Conservation (phyloP, 2,329 filamentous ascomycete genomes). For the Colletotrichum sp. region DNA sequence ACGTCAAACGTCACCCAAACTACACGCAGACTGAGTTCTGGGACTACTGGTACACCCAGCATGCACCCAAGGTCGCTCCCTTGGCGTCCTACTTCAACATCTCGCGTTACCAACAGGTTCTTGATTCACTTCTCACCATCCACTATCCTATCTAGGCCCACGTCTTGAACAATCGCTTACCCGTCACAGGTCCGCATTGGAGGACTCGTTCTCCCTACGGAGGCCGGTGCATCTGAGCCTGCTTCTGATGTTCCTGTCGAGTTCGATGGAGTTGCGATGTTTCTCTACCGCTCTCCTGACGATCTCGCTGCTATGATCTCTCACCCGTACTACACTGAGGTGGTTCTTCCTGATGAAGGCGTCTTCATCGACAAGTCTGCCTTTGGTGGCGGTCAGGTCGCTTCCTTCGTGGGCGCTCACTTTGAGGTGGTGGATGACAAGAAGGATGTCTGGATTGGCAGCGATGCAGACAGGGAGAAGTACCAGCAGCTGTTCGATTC, state of each 20-base stretch:
- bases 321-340: constrained; percentile 31
- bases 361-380: constrained; percentile 33
- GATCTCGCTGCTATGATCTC: constrained; percentile 28
- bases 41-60: constrained; percentile 33
- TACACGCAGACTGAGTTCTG: constrained; percentile 31
- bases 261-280: constrained; percentile 35
- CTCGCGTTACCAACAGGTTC: constrained; percentile 32
- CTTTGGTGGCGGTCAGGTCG: constrained; percentile 30
- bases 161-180: not conserved
- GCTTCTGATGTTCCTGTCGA: constrained; percentile 25
- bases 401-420: constrained; percentile 27
- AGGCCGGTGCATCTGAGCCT: constrained; percentile 19
- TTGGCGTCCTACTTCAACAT: constrained; percentile 31
- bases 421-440: constrained; percentile 28
- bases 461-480: constrained; percentile 15
- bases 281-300: constrained; percentile 28
- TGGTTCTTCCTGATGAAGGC: constrained; percentile 33
- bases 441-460: constrained; percentile 29
- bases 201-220: constrained; percentile 29
- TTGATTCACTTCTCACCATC: not conserved
- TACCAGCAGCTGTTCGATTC: constrained; percentile 29
- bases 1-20: constrained; percentile 31
- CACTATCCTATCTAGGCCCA: not conserved
- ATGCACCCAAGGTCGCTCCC: constrained; percentile 32
- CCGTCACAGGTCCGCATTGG: constrained; percentile 27